A percentile compares a stretch with the other conserved stretches of the same genome.
These are phyloP conservation scores for Sphaerobolus stellatus DNA, from an alignment of 1,284 basidiomycete species.

Conservation along the genomic window DNA sequence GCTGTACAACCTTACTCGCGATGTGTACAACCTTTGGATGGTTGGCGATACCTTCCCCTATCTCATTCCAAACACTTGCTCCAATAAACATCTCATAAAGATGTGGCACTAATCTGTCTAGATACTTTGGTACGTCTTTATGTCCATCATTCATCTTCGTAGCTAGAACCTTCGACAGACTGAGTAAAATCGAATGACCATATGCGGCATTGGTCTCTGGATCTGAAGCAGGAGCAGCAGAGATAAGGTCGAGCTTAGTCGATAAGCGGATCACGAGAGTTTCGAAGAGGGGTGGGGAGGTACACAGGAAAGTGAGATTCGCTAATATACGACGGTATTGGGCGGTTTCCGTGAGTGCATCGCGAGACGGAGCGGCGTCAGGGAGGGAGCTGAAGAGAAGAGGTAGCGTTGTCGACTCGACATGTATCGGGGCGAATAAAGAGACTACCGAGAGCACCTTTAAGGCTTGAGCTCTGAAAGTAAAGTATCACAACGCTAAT, in stretches of 20 bases:
- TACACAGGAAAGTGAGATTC: constrained; percentile 74
- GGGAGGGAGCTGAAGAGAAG: constrained; percentile 76
- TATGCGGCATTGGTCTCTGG: constrained; percentile 70
- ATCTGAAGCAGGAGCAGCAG: constrained; percentile 38
- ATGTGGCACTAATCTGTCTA: constrained; percentile 69
- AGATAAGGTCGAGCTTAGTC: constrained; percentile 76
- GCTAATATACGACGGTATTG: constrained; percentile 71
- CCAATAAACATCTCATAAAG: constrained; percentile 72
- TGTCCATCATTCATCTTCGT: constrained; percentile 65
- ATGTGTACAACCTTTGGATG: constrained; percentile 68
- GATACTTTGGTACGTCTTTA: constrained; percentile 74
- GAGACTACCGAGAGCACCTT: constrained; percentile 71
- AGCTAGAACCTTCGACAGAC: constrained; percentile 62
- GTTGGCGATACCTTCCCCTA: constrained; percentile 42
- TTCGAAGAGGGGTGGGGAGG: constrained; percentile 79
- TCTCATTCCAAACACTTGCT: constrained; percentile 44
- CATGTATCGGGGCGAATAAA: constrained; percentile 57
- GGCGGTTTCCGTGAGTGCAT: constrained; percentile 55
- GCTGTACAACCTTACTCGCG: constrained; percentile 62
- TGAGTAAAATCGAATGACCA: constrained; percentile 76
- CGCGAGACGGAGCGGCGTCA: constrained; percentile 56
- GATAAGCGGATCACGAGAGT: constrained; percentile 77
- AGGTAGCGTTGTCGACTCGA: constrained; percentile 79
- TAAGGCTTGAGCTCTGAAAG: constrained; percentile 62
- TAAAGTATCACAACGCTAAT: neutral